phyloP scores from a whole-genome alignment of 768 basidiomycete species.

The Mycena alexandri region DNA sequence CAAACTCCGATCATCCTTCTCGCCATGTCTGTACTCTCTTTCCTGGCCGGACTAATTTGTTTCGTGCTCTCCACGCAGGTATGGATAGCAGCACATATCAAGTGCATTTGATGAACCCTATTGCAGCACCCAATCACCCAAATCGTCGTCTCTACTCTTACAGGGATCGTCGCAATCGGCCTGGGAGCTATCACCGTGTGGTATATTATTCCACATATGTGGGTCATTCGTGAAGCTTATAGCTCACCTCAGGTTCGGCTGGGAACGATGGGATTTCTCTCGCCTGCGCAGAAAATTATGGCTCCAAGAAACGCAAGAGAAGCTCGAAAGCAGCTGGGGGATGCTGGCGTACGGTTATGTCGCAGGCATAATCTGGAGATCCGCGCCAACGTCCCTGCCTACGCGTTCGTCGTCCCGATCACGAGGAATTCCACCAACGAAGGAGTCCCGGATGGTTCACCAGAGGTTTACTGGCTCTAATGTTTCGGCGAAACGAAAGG shows the following conservation, averaged over 20 bases:
- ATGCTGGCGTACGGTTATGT: slow-evolving; percentile 23
- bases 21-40: slow-evolving; percentile 17
- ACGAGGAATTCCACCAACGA: neutral
- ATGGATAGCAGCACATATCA: neutral
- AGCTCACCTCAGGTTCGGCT: slow-evolving; percentile 23
- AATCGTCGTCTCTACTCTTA: slow-evolving; percentile 21
- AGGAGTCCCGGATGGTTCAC: neutral
- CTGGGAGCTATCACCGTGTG: slow-evolving; percentile 27
- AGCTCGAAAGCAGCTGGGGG: slow-evolving; percentile 17
- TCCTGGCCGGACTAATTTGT: slow-evolving; percentile 5
- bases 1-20: slow-evolving; percentile 31
- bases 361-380: slow-evolving; percentile 20
- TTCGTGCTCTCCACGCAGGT: slow-evolving; percentile 15
- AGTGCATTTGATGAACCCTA: neutral
- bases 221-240: neutral
- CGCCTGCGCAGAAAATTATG: slow-evolving; percentile 29
- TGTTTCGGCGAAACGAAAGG: no score
- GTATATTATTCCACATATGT: neutral
- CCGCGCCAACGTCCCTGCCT: slow-evolving; percentile 20
- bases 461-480: neutral
- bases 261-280: slow-evolving; percentile 31
- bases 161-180: slow-evolving; percentile 21
- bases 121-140: slow-evolving; percentile 19
- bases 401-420: slow-evolving; percentile 9
- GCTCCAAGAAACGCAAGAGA: slow-evolving; percentile 15